These are phyloP conservation scores for Rubia tinctorum DNA, from an alignment of 305 asterid species.

Conservation along the genomic window DNA sequence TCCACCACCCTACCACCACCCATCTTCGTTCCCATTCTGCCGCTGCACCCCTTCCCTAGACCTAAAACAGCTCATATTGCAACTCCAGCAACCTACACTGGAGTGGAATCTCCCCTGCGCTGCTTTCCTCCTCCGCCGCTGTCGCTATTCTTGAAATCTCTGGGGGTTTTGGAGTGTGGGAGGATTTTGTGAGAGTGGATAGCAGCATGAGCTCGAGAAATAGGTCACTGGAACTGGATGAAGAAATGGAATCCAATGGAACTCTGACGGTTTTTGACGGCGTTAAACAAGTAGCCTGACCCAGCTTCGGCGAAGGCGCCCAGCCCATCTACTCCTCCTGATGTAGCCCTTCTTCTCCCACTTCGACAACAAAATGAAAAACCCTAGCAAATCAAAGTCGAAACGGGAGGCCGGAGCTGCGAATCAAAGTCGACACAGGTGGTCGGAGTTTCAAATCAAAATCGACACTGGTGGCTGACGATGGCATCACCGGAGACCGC, in stretches of 20 bases:
- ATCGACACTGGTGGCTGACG: too few relatives aligned
- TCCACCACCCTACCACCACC: too few relatives aligned
- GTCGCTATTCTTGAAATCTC: constrained; percentile 50
- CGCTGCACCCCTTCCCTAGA: constrained; percentile 9
- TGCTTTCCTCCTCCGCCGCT: constrained; percentile 70
- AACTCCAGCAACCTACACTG: constrained; percentile 33
- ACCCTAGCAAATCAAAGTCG: too few relatives aligned
- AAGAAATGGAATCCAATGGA: constrained; percentile 57
- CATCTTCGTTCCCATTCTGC: constrained; percentile 30
- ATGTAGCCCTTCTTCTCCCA: too few relatives aligned
- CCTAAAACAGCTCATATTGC: constrained; percentile 6
- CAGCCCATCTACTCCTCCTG: too few relatives aligned
- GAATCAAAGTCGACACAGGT: too few relatives aligned
- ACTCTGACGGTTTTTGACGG: constrained; percentile 43
- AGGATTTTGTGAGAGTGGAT: constrained; percentile 71
- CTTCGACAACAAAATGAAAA: too few relatives aligned
- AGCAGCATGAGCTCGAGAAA: constrained; percentile 64
- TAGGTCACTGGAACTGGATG: constrained; percentile 67
- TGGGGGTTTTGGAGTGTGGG: constrained; percentile 78
- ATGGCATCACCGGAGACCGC: too few relatives aligned
- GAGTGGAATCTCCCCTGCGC: constrained; percentile 65
- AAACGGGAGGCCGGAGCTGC: too few relatives aligned
- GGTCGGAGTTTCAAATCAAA: too few relatives aligned
- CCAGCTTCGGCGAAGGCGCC: too few relatives aligned
- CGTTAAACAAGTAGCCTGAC: too few relatives aligned